A percentile compares a stretch with the other conserved stretches of the same genome.
phyloP scores from a whole-genome alignment of 1,284 basidiomycete species.

The Malassezia brasiliensis region DNA sequence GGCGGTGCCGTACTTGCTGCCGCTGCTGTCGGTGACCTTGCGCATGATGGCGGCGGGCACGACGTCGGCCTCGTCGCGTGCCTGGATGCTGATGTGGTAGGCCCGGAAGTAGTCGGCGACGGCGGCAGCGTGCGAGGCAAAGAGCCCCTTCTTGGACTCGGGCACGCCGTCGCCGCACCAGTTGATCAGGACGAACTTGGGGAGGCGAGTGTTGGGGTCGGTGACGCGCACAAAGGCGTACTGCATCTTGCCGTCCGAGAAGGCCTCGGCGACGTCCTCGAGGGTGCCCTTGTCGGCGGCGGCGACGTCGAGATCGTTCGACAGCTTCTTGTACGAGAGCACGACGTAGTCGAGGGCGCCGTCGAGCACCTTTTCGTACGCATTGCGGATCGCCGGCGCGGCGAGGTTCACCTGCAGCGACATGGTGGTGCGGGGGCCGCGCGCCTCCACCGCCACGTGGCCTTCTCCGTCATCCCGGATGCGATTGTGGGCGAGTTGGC shows the following conservation, averaged over 20 bases:
- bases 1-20: slow-evolving; percentile 64
- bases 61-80: slow-evolving; percentile 68
- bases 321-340: slow-evolving; percentile 72
- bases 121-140: slow-evolving; percentile 71
- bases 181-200: slow-evolving; percentile 74
- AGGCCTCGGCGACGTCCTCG: slow-evolving; percentile 85
- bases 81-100: slow-evolving; percentile 76
- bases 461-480: background rate
- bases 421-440: slow-evolving; percentile 21
- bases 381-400: slow-evolving; percentile 56
- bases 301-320: slow-evolving; percentile 83
- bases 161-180: slow-evolving; percentile 88
- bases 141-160: slow-evolving; percentile 80
- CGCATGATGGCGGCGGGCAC: slow-evolving; percentile 55
- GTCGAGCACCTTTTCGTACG: slow-evolving; percentile 44
- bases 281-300: slow-evolving; percentile 59
- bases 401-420: slow-evolving; percentile 57
- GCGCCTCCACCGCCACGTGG: slow-evolving; percentile 14
- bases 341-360: slow-evolving; percentile 72
- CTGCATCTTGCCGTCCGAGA: slow-evolving; percentile 86
- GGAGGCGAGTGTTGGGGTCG: slow-evolving; percentile 79
- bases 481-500: slow-evolving; percentile 7
- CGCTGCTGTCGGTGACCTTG: slow-evolving; percentile 77
- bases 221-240: slow-evolving; percentile 83
- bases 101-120: slow-evolving; percentile 74